Base-by-base conservation (phyloP, 2,329 filamentous ascomycete species). In the Colletotrichum lini region DNA sequence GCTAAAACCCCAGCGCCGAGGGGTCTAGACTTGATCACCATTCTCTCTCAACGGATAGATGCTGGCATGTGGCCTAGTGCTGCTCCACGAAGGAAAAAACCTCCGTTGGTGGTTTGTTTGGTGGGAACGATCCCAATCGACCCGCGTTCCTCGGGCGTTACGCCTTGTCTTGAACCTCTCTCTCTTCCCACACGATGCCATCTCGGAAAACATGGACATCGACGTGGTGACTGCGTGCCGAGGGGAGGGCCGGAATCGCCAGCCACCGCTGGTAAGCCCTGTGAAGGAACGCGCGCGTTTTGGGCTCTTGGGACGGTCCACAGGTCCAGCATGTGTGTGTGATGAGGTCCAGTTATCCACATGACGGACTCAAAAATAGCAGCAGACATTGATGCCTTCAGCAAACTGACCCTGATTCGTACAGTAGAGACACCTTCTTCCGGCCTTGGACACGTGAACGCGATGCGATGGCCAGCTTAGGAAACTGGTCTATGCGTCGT, bases 91-190 rank as follows among this genome's bases (percentile, higher is more conserved):
- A 67, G 23, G 50, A 58, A 23, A 47, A 70, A 61, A 58, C 50
- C 58, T 63, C 68, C 68, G 64, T 57, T 44, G 54, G 65, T 30
- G 58, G 65, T 53, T 72, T 72, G 59, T 69, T 72, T 68, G 65
- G 69, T 56, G 58, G 65, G 23, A 65, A 63, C 53, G 58, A 69
- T 53, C 49, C 65, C 65, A 49, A 63, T 30, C 59, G 45, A 40
- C 58, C 30, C 38, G 58, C 69, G 62, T 68, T 69, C 53, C 69
- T 69, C 65, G 54, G 59, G 69, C 69, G 69, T 68, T 72, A 72
- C 69, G 69, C 69, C 44, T 68, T 59, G 53, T 68, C 47, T 62
- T 45, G 56, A 47, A 40, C 44, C 40, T 35, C 30, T 35, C 21
- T 40, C 23, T 56, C 42, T 60, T 57, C 56, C 56, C 42, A 49